phyloP scores from a whole-genome alignment of 2,329 filamentous ascomycete genomes.

The Fonsecaea erecta region DNA sequence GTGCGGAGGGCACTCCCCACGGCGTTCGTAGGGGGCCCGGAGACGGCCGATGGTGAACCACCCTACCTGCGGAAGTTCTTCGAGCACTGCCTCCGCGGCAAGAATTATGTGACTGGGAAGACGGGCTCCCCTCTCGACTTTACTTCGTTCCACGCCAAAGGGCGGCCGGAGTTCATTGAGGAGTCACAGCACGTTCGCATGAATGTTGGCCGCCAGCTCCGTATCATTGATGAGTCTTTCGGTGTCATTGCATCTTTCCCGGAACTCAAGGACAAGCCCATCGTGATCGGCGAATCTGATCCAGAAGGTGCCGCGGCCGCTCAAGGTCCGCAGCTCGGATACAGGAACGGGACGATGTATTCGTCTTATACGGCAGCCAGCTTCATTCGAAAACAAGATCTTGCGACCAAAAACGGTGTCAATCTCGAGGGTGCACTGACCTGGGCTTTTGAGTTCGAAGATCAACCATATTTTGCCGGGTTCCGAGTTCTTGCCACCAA shows the following conservation, averaged over 20 bases:
- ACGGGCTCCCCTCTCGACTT: constrained; percentile 4
- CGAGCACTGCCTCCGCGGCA: constrained; percentile 2
- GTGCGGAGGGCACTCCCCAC: constrained; percentile 1
- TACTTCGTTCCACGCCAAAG: constrained; percentile 7
- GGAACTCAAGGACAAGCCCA: constrained; percentile 1
- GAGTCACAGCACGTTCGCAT: constrained; percentile 1
- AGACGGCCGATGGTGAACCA: not conserved
- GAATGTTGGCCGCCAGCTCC: not conserved
- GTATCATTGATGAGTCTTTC: constrained; percentile 2
- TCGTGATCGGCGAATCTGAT: constrained; percentile 8
- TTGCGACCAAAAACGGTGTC: not conserved
- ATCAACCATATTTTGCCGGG: constrained; percentile 11
- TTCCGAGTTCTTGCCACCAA: constrained; percentile 9
- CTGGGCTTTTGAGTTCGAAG: constrained; percentile 11
- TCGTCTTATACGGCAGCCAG: constrained; percentile 9
- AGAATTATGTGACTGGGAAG: not conserved
- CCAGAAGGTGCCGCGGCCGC: constrained; percentile 7
- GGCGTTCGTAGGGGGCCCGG: constrained; percentile 1
- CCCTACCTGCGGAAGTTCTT: constrained; percentile 1
- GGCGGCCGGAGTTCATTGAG: not conserved
- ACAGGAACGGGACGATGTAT: constrained; percentile 6
- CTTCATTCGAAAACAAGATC: constrained; percentile 1
- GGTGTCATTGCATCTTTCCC: constrained; percentile 8
- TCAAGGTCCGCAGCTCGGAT: constrained; percentile 6
- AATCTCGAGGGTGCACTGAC: constrained; percentile 3